Evolutionary conservation across 2,329 filamentous ascomycete genomes (phyloP).

Genomic region (Fusarium sp.): DNA sequence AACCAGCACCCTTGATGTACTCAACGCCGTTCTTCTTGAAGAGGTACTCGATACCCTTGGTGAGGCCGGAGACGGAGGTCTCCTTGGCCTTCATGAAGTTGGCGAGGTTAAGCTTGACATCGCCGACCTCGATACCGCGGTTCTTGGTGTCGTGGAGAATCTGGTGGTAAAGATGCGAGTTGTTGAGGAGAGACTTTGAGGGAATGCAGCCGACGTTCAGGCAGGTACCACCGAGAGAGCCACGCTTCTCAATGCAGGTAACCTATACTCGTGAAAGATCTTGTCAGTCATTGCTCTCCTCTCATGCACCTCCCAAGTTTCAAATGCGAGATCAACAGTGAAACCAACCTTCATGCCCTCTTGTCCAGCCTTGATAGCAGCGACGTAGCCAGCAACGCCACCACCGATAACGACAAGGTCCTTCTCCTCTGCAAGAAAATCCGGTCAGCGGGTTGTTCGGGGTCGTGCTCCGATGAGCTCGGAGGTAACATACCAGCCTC

Average conservation of each 20-base stretch:
- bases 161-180: constrained; percentile 98
- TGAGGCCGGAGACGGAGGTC: constrained; percentile 85
- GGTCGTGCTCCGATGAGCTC: constrained; percentile 19
- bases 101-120: constrained; percentile 93
- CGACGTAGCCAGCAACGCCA: constrained; percentile 97
- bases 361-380: constrained; percentile 98
- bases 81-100: constrained; percentile 99
- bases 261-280: constrained; percentile 66
- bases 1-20: constrained; percentile 93
- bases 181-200: constrained; percentile 99
- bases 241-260: constrained; percentile 98
- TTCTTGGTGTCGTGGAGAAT: constrained; percentile 96
- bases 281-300: constrained; percentile 28
- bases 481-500: constrained; percentile 61
- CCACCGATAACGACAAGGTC: constrained; percentile 98
- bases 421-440: constrained; percentile 77
- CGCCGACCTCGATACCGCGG: constrained; percentile 95
- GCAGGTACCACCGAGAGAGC: constrained; percentile 93
- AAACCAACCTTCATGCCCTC: constrained; percentile 86
- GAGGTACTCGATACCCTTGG: constrained; percentile 97
- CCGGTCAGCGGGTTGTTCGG: constrained; percentile 36
- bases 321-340: neutral
- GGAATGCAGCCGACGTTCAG: constrained; percentile 99
- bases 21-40: constrained; percentile 99
- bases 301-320: constrained; percentile 1